Evolutionary conservation across 1,284 basidiomycete genomes (phyloP), one percentile per base, ranked within the genome.

Genomic region (Irpex rosettiformis): DNA sequence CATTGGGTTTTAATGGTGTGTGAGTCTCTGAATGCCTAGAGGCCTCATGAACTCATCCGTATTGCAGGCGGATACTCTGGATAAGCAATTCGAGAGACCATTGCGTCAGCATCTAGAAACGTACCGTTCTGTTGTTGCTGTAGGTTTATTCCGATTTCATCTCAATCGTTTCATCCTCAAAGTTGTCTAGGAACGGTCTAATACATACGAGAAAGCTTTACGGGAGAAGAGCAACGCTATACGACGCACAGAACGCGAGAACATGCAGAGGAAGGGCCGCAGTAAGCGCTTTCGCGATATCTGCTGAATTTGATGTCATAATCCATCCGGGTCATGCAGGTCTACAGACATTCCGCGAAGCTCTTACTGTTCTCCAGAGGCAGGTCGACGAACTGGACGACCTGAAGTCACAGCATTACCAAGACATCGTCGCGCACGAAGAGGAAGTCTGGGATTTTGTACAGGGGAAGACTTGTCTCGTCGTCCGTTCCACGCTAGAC

Each of bases 361-460:
- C 93, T n/a, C 75, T 96, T 29, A 73, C 82, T 25, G 81, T 94
- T 18, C 76, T 98, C 37, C 95, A 98, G 67, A 80, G 85, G 42
- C 94, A 96, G 72, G 94, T 98, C 0, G 91, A 94, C 65, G 91
- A 91, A 57, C 77, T 95, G 16, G 93, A 95, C 70, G 85, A 86
- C 62, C 75, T 94, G 62, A 94, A 94, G 68, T 82, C 75, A 3
- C 79, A 82, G 8, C 92, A 95, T 73, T 95, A 95, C 69, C 83
- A 85, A 63, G 91, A 96, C 65, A 94, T 96, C 56, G 76, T 96
- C 56, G 92, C 94, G 59, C 93, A 94, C 64, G 95, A 98, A 74
- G 93, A 96, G 66, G 88, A 95, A 74, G 86, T 93, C 4, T 98
- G 96, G 96, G 86, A 94, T 66, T 85, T 86, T 13, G 91, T 97